A percentile compares a stretch with the other conserved stretches of the same genome.
Conservation (phyloP, 2,329 filamentous ascomycete genomes). For the Seiridium cupressi region DNA sequence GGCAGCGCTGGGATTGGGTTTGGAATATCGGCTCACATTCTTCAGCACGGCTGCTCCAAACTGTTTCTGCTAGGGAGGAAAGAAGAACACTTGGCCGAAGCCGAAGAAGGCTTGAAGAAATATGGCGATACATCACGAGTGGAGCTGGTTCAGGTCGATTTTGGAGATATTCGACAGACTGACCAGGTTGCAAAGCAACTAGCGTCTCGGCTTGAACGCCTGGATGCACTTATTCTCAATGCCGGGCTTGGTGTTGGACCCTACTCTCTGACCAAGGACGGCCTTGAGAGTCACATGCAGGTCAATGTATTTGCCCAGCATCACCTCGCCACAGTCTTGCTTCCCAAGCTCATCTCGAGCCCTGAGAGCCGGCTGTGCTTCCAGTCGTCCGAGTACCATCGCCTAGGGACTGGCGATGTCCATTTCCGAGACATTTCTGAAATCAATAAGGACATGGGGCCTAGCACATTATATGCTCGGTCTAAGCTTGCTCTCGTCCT, state of each 20-base stretch:
- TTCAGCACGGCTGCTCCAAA: slow-evolving; percentile 44
- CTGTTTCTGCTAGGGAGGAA: slow-evolving; percentile 49
- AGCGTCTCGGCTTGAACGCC: slow-evolving; percentile 34
- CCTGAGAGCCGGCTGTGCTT: slow-evolving; percentile 44
- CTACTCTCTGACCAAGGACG: slow-evolving; percentile 47
- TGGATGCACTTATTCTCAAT: slow-evolving; percentile 47
- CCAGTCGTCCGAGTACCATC: slow-evolving; percentile 48
- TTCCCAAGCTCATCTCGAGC: slow-evolving; percentile 42
- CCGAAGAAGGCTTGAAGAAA: slow-evolving; percentile 36
- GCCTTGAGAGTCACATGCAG: slow-evolving; percentile 34
- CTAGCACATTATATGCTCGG: not conserved
- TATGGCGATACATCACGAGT: slow-evolving; percentile 43
- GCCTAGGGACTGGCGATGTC: slow-evolving; percentile 31
- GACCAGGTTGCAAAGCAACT: slow-evolving; percentile 42
- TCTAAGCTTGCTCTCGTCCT: slow-evolving; percentile 41
- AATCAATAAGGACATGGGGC: slow-evolving; percentile 40
- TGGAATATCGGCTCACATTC: slow-evolving; percentile 49
- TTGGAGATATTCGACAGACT: slow-evolving; percentile 42
- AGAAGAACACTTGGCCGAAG: slow-evolving; percentile 43
- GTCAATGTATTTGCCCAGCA: slow-evolving; percentile 34
- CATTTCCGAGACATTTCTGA: slow-evolving; percentile 32
- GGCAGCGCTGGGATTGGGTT: slow-evolving; percentile 49
- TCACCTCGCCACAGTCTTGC: slow-evolving; percentile 43
- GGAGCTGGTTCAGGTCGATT: slow-evolving; percentile 42
- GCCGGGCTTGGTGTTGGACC: slow-evolving; percentile 47